Evolutionary conservation across 441 rosid species (phyloP).

Genomic region (Brassica balearica): DNA sequence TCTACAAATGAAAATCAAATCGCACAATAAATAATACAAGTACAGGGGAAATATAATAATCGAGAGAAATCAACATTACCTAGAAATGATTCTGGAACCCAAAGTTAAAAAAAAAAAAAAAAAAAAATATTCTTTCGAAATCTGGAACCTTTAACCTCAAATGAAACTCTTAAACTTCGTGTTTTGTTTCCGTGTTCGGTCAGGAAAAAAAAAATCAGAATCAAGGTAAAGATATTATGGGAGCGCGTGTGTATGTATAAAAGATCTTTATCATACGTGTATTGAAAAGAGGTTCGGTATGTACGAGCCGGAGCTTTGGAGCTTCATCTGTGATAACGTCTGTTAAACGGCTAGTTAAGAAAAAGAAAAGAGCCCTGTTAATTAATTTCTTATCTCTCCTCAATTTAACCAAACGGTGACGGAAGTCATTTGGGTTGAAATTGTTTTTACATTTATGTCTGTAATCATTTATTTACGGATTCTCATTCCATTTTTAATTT

Average conservation of each 20-base stretch:
- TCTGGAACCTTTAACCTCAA: constrained; percentile 37
- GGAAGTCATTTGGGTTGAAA: constrained; percentile 23
- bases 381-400: not conserved
- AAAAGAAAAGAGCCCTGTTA: constrained; percentile 5
- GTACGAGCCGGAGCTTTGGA: constrained; percentile 33
- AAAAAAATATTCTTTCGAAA: constrained; percentile 3
- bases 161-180: constrained; percentile 30
- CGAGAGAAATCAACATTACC: constrained; percentile 30
- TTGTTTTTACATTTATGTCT: not conserved
- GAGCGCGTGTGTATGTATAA: constrained; percentile 38
- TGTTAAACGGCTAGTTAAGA: constrained; percentile 34
- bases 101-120: not conserved
- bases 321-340: constrained; percentile 34
- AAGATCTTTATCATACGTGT: constrained; percentile 19
- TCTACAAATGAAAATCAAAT: constrained; percentile 17
- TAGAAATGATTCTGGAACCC: constrained; percentile 5
- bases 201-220: constrained; percentile 25
- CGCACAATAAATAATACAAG: not conserved
- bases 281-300: constrained; percentile 20
- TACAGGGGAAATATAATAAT: not conserved
- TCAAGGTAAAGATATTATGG: constrained; percentile 9
- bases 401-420: constrained; percentile 29
- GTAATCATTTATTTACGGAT: not conserved
- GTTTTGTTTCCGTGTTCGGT: constrained; percentile 34
- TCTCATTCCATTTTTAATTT: not conserved